Conservation (phyloP, 2,329 filamentous ascomycete species). For the Fusarium dlaminii region DNA sequence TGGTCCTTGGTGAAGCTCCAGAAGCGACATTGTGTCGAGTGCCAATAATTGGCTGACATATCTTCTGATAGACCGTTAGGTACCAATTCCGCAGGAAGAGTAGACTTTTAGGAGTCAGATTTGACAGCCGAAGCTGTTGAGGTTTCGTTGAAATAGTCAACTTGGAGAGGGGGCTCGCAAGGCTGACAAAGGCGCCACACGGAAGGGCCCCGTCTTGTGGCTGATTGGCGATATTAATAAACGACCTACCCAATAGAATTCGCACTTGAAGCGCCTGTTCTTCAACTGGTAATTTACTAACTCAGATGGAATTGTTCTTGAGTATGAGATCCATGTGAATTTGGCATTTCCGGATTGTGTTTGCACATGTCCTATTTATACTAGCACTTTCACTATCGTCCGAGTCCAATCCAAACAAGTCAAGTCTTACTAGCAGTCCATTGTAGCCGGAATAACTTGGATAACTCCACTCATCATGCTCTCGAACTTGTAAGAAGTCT, state of each 20-base stretch:
- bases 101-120: background rate
- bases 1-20: constrained; percentile 92
- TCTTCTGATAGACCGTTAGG: constrained; percentile 23
- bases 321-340: background rate
- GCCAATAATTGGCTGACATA: constrained; percentile 98
- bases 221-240: constrained; percentile 17
- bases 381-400: background rate
- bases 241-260: background rate
- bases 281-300: background rate
- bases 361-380: background rate
- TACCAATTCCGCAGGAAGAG: background rate
- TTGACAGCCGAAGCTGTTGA: constrained; percentile 13
- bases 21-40: constrained; percentile 87
- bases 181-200: constrained; percentile 28
- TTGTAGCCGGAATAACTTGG: background rate
- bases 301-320: background rate
- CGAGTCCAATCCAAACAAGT: background rate
- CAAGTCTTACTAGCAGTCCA: background rate
- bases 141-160: background rate
- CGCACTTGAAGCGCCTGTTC: background rate
- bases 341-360: background rate
- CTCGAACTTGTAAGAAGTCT: background rate
- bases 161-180: constrained; percentile 14
- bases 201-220: constrained; percentile 20
- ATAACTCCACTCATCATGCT: background rate